A percentile compares a stretch with the other conserved stretches of the same genome.
These are phyloP conservation scores for Aureobasidium uvarum DNA, from an alignment of 2,329 filamentous ascomycete genomes.

Conservation along the genomic window DNA sequence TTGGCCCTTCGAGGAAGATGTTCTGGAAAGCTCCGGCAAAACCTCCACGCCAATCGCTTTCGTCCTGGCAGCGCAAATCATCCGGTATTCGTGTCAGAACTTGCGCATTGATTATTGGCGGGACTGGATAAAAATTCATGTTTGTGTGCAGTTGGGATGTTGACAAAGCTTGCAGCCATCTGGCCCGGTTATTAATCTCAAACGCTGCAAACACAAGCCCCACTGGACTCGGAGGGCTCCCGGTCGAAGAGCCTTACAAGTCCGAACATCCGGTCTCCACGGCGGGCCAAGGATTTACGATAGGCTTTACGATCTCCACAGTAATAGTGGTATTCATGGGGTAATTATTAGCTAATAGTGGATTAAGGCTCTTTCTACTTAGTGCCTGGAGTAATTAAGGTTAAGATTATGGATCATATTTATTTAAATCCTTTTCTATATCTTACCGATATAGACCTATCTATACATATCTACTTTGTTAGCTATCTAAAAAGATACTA, in stretches of 20 bases:
- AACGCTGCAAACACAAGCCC: background rate
- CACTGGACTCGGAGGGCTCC: background rate
- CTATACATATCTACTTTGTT: too few species aligned
- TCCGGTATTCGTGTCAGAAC: conserved; percentile 42
- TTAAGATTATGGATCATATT: too few species aligned
- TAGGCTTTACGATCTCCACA: background rate
- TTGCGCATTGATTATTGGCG: conserved; percentile 39
- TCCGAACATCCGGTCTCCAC: background rate
- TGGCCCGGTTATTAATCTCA: too few species aligned
- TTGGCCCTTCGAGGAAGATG: conserved; percentile 46
- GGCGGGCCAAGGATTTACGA: background rate
- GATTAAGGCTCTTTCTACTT: too few species aligned
- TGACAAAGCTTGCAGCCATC: background rate
- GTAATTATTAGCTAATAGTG: too few species aligned
- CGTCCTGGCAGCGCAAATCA: conserved; percentile 32
- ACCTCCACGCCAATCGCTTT: conserved; percentile 44
- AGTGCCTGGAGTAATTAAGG: too few species aligned
- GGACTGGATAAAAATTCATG: conserved; percentile 42
- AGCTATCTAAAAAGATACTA: too few species aligned
- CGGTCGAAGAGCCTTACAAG: background rate
- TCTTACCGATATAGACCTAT: too few species aligned
- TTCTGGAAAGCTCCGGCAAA: conserved; percentile 40
- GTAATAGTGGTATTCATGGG: too few species aligned
- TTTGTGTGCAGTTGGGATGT: background rate
- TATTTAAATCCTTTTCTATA: too few species aligned